Conservation (phyloP, 1,284 basidiomycete genomes). For the Fistulinella staudtii region DNA sequence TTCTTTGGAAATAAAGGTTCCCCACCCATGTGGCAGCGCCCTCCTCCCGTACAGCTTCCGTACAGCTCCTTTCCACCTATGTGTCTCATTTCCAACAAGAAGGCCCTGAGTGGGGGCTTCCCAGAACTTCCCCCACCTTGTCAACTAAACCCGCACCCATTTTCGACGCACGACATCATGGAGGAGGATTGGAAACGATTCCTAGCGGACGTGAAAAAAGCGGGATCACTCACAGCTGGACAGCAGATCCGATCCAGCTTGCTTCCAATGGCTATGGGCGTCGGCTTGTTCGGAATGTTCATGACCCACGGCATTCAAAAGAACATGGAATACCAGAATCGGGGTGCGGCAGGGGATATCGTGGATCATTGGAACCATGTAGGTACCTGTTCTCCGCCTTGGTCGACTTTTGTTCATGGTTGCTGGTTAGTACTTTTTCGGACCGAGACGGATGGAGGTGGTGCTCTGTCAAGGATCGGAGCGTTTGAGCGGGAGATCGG, state of each 20-base stretch:
- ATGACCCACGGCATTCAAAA: slow-evolving; percentile 21
- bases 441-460: slow-evolving; percentile 31
- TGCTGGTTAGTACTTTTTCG: slow-evolving; percentile 28
- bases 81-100: slow-evolving; percentile 28
- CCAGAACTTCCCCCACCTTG: slow-evolving; percentile 31
- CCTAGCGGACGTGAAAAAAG: slow-evolving; percentile 28
- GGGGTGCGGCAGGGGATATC: slow-evolving; percentile 29
- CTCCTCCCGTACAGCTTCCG: slow-evolving; percentile 9
- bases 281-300: slow-evolving; percentile 20
- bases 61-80: slow-evolving; percentile 28
- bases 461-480: slow-evolving; percentile 26
- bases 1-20: slow-evolving; percentile 29
- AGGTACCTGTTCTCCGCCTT: background rate
- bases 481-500: slow-evolving; percentile 25
- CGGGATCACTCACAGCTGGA: slow-evolving; percentile 13
- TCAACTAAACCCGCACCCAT: slow-evolving; percentile 23
- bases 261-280: slow-evolving; percentile 21
- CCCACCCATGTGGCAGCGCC: slow-evolving; percentile 29
- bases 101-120: slow-evolving; percentile 21
- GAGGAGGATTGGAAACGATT: slow-evolving; percentile 36
- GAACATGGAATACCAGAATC: slow-evolving; percentile 27
- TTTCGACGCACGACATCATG: slow-evolving; percentile 28
- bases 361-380: slow-evolving; percentile 34
- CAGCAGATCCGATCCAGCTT: slow-evolving; percentile 32
- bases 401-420: background rate